phyloP scores from a whole-genome alignment of 2,329 filamentous ascomycete genomes.

The Xylariaceae sp. region DNA sequence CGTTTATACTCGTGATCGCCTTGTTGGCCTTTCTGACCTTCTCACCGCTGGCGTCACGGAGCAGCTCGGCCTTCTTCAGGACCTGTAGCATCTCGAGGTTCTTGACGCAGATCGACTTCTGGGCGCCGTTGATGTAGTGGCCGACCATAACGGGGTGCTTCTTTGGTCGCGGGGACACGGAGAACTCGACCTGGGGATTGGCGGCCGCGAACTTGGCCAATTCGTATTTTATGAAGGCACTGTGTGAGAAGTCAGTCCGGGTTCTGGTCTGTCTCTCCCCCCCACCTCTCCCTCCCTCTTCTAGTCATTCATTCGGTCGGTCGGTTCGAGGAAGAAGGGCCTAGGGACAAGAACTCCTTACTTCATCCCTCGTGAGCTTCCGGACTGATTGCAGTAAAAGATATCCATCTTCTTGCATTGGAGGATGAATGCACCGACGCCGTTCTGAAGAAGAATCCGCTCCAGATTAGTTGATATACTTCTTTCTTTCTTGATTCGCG shows the following conservation, averaged over 20 bases:
- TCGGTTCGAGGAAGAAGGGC: not conserved
- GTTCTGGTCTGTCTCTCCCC: too few species aligned
- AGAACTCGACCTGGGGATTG: constrained; percentile 87
- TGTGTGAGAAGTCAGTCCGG: constrained; percentile 31
- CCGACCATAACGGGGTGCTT: constrained; percentile 86
- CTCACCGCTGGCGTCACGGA: constrained; percentile 70
- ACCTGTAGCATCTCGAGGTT: constrained; percentile 80
- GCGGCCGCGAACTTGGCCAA: constrained; percentile 71
- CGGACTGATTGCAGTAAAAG: constrained; percentile 95
- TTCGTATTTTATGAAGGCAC: constrained; percentile 72
- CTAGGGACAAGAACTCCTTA: constrained; percentile 33
- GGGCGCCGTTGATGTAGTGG: constrained; percentile 84
- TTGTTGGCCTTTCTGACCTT: constrained; percentile 61
- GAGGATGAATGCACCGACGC: constrained; percentile 91
- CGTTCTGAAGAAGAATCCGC: constrained; percentile 58
- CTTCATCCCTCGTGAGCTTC: constrained; percentile 94
- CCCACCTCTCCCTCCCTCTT: too few species aligned
- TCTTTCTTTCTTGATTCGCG: too few species aligned
- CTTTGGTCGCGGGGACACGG: constrained; percentile 80
- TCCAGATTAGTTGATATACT: too few species aligned
- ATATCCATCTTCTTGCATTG: constrained; percentile 96
- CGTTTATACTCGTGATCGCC: constrained; percentile 58
- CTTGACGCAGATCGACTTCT: constrained; percentile 81
- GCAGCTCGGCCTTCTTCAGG: constrained; percentile 67
- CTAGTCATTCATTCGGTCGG: constrained; percentile 23